Conservation (phyloP, 2,329 filamentous ascomycete species). For the Exophiala bonariae region DNA sequence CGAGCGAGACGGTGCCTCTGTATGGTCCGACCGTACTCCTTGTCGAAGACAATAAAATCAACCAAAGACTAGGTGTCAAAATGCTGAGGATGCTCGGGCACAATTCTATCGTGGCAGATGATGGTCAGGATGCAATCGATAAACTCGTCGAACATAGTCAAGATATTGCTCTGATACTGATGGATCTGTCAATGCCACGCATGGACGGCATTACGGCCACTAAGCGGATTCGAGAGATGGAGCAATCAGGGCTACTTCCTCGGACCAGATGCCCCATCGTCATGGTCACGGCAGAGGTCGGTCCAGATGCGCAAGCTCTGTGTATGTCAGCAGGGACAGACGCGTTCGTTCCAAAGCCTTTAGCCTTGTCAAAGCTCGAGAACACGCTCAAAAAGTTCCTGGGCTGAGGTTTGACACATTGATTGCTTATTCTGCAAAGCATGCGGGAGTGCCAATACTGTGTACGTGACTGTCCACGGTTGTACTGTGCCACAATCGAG, state of each 20-base stretch:
- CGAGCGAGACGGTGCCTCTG: slow-evolving; percentile 28
- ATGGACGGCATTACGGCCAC: slow-evolving; percentile 34
- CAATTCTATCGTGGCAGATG: slow-evolving; percentile 46
- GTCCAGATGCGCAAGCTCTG: slow-evolving; percentile 26
- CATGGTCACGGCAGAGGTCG: slow-evolving; percentile 33
- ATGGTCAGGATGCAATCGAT: slow-evolving; percentile 32
- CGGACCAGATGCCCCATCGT: slow-evolving; percentile 31
- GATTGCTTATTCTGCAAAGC: too few species aligned
- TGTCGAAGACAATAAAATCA: slow-evolving; percentile 7
- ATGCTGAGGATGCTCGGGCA: slow-evolving; percentile 70
- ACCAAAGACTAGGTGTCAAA: slow-evolving; percentile 61
- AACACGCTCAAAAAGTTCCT: slow-evolving; percentile 19
- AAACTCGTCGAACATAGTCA: slow-evolving; percentile 28
- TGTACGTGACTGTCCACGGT: too few species aligned
- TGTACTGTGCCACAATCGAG: too few species aligned
- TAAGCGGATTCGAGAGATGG: slow-evolving; percentile 32
- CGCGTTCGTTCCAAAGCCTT: slow-evolving; percentile 33
- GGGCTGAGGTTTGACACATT: slow-evolving; percentile 4
- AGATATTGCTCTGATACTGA: slow-evolving; percentile 32
- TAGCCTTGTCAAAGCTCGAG: slow-evolving; percentile 23
- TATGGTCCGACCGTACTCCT: background rate
- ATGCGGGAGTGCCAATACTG: too few species aligned
- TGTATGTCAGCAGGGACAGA: slow-evolving; percentile 33
- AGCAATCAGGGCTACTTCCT: slow-evolving; percentile 32
- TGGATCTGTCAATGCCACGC: slow-evolving; percentile 35